These are phyloP conservation scores for Truncatella angustata DNA, from an alignment of 2,329 filamentous ascomycete species.

Conservation along the genomic window DNA sequence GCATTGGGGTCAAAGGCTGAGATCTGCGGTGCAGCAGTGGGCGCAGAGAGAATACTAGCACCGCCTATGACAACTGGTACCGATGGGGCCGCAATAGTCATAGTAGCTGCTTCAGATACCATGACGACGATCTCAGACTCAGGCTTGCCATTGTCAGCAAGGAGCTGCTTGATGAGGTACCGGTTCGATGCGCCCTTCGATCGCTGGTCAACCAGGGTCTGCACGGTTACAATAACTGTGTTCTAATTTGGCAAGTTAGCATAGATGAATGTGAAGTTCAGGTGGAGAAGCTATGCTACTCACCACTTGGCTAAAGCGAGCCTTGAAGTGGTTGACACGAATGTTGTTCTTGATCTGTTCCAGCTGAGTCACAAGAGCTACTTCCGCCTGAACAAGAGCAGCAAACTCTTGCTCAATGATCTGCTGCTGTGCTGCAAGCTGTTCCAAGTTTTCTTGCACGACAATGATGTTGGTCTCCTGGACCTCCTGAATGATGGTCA, in stretches of 20 bases:
- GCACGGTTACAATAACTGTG: constrained; percentile 36
- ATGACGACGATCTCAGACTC: constrained; percentile 34
- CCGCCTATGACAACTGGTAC: constrained; percentile 19
- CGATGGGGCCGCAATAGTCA: constrained; percentile 30
- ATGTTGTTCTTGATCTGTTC: constrained; percentile 42
- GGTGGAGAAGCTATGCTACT: constrained; percentile 14
- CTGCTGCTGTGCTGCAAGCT: constrained; percentile 31
- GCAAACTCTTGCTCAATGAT: constrained; percentile 36
- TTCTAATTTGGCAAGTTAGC: constrained; percentile 25
- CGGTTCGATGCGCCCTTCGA: constrained; percentile 24
- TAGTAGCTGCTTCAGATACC: constrained; percentile 33
- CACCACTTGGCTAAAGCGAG: constrained; percentile 34
- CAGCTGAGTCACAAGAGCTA: constrained; percentile 34
- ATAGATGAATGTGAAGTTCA: not conserved
- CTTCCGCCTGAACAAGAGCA: constrained; percentile 33
- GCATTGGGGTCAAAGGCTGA: constrained; percentile 26
- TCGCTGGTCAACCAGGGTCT: constrained; percentile 34
- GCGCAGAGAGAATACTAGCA: constrained; percentile 17
- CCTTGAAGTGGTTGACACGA: constrained; percentile 37
- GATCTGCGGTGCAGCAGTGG: constrained; percentile 15
- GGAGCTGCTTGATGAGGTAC: constrained; percentile 38
- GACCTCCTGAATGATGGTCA: constrained; percentile 30
- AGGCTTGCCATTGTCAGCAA: constrained; percentile 34
- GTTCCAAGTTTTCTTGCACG: constrained; percentile 34
- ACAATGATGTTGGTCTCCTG: constrained; percentile 33